Evolutionary conservation across 495 filamentous ascomycete species (phyloP), one percentile per base, ranked within the genome.

Genomic region (Penicillium robsamsonii): DNA sequence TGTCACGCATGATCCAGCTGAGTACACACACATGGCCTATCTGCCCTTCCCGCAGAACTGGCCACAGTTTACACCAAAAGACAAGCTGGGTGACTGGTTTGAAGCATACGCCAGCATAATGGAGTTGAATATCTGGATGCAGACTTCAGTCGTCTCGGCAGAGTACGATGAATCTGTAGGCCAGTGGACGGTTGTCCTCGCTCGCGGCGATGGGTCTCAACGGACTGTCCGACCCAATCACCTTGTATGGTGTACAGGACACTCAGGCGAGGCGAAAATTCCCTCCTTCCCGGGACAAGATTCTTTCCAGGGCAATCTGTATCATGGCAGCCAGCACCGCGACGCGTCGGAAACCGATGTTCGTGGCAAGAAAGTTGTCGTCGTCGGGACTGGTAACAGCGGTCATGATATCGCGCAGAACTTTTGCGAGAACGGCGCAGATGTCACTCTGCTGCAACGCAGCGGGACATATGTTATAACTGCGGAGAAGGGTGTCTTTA

Each of bases 341-440:
- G 72, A 77, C 46, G 74, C 74, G 1, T 67, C 73, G 9, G 57
- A 70, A 20, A 51, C 57, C 15, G 61, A 73, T 35, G 66, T 74
- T 8, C 70, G 72, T 10, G 83, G 82, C 5, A 90, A 87, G 64
- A 88, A 85, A 50, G 90, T 84, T 0, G 70, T 93, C n/a, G 82
- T 96, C 1, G 83, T 96, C 4, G 91, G 91, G 4, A 87, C 84
- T 42, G 89, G 90, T 64, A 94, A 92, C 64, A 91, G 87, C 17
- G 83, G 81, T n/a, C 86, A 92, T 60, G 91, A 94, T 63, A 94
- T 94, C 58, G 86, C 88, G 12, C 87, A 93, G 68, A 87, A 92
- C 63, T 93, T 79, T 63, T 85, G 85, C 66, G 88, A 93, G 56
- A 85, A 88, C 33, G 91, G 91, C 0, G 72, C 74, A 27, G 78